These are phyloP conservation scores for Lichtheimia ornata DNA, from an alignment of 371 early-diverging fungal genomes.

Conservation along the genomic window DNA sequence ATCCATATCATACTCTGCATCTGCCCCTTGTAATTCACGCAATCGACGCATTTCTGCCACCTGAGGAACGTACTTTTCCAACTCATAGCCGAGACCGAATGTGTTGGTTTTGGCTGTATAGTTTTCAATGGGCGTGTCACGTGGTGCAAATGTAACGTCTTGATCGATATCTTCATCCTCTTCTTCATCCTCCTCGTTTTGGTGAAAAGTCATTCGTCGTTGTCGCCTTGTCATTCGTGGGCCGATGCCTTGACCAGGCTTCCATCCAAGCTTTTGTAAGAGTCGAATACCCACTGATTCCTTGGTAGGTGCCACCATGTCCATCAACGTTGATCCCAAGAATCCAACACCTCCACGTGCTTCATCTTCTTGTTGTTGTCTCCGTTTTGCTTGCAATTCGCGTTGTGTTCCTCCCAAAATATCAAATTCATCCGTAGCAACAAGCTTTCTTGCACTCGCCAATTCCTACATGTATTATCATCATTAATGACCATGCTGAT, in stretches of 20 bases:
- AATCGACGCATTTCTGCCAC: conserved; percentile 53
- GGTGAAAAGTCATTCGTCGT: conserved; percentile 4
- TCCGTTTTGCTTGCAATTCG: conserved; percentile 54
- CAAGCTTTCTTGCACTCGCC: conserved; percentile 50
- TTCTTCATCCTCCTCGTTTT: conserved; percentile 17
- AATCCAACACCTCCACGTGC: conserved; percentile 34
- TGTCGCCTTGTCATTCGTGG: conserved; percentile 49
- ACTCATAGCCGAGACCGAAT: conserved; percentile 74
- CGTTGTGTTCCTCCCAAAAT: conserved; percentile 63
- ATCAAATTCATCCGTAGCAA: conserved; percentile 73
- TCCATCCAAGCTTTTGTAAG: conserved; percentile 82
- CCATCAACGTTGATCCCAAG: conserved; percentile 29
- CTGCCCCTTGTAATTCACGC: conserved; percentile 23
- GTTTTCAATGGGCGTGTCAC: conserved; percentile 62
- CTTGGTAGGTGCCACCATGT: conserved; percentile 66
- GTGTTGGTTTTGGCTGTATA: conserved; percentile 61
- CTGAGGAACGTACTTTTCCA: conserved; percentile 65
- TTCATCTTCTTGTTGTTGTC: conserved; percentile 44
- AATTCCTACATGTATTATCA: conserved; percentile 38
- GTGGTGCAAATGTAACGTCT: conserved; percentile 71
- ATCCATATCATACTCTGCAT: conserved; percentile 11
- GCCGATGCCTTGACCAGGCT: conserved; percentile 84
- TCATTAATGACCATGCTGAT: background rate
- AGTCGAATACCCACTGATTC: conserved; percentile 63
- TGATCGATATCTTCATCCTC: conserved; percentile 45